Evolutionary conservation across 1,284 basidiomycete species (phyloP).

Genomic region (Caloboletus inedulis): DNA sequence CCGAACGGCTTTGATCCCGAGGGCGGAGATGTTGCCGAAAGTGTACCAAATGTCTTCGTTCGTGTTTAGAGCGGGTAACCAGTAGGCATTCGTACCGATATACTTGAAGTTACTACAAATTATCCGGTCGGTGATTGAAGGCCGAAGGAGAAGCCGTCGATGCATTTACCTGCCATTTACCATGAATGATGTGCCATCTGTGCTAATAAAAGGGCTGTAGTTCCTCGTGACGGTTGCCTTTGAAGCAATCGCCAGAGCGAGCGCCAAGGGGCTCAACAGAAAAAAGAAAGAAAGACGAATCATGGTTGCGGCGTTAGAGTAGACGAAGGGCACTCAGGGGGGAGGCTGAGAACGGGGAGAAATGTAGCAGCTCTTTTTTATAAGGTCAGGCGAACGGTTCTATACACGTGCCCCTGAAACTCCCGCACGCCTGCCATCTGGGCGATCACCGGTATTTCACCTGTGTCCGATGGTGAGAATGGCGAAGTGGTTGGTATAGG

Average conservation of each 20-base stretch:
- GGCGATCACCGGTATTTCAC: conserved; percentile 5
- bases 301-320: conserved; percentile 19
- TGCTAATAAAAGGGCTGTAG: conserved; percentile 40
- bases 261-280: conserved; percentile 15
- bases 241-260: conserved; percentile 17
- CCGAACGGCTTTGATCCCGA: conserved; percentile 60
- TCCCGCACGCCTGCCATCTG: not conserved
- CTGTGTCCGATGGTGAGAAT: not conserved
- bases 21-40: conserved; percentile 52
- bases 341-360: not conserved
- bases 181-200: conserved; percentile 42
- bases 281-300: conserved; percentile 5
- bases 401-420: conserved; percentile 7
- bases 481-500: not conserved
- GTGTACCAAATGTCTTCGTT: conserved; percentile 57
- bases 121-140: conserved; percentile 2
- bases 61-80: conserved; percentile 56
- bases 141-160: not conserved
- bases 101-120: conserved; percentile 47
- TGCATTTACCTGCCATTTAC: conserved; percentile 48
- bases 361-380: conserved; percentile 3
- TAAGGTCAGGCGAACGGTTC: conserved; percentile 8
- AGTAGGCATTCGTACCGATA: conserved; percentile 66
- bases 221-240: conserved; percentile 14
- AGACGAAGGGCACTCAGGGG: not conserved